phyloP scores from a whole-genome alignment of 2,329 filamentous ascomycete genomes.

The Didymella arachidicola region DNA sequence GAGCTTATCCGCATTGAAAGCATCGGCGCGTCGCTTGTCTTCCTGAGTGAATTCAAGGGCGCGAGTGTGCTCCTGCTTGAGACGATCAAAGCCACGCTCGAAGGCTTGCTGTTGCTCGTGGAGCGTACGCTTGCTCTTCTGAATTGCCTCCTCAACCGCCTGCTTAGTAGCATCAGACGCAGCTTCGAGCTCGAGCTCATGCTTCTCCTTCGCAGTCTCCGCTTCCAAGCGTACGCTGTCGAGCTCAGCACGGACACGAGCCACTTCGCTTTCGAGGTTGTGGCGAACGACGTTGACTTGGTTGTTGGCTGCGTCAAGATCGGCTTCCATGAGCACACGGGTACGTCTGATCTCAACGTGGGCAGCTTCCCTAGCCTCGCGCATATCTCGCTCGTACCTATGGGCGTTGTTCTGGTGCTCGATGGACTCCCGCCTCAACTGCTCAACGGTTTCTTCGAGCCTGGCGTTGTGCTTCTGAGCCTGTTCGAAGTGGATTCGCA shows the following conservation, averaged over 20 bases:
- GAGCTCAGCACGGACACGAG: conserved; percentile 74
- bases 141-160: conserved; percentile 62
- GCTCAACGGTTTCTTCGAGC: conserved; percentile 65
- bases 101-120: conserved; percentile 59
- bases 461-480: conserved; percentile 67
- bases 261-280: conserved; percentile 81
- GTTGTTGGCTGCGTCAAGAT: conserved; percentile 83
- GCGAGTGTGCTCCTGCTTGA: conserved; percentile 66
- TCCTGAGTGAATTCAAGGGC: conserved; percentile 77
- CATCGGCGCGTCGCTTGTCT: conserved; percentile 81
- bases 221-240: conserved; percentile 80
- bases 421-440: conserved; percentile 70
- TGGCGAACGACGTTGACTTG: conserved; percentile 84
- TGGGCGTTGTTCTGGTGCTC: conserved; percentile 73
- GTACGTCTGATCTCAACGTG: conserved; percentile 82
- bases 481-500: conserved; percentile 75
- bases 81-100: conserved; percentile 49
- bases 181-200: conserved; percentile 85
- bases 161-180: conserved; percentile 73
- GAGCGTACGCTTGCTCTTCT: conserved; percentile 62
- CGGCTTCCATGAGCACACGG: conserved; percentile 77
- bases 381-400: conserved; percentile 80
- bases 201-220: conserved; percentile 80
- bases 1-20: conserved; percentile 81
- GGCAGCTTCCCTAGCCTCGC: conserved; percentile 81